Evolutionary conservation across 345 rosid species (phyloP).

Genomic region (Melaleuca quinquenervia): DNA sequence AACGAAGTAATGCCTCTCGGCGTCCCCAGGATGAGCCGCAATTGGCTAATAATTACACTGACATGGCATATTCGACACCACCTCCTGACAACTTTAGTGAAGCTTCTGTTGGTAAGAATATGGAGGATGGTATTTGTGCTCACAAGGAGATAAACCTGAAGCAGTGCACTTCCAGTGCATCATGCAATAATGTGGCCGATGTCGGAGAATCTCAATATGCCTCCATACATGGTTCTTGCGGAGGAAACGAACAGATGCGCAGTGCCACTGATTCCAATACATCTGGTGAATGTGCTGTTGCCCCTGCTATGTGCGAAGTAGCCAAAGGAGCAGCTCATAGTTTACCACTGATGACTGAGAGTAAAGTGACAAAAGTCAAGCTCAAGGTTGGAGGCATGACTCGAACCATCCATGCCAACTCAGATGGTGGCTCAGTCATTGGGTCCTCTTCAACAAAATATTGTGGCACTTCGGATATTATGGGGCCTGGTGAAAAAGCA

Average conservation of each 20-base stretch:
- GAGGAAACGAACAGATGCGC: background rate
- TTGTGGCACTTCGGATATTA: conserved; percentile 17
- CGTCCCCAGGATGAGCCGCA: background rate
- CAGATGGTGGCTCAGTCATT: conserved; percentile 33
- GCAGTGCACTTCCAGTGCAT: background rate
- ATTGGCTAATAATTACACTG: background rate
- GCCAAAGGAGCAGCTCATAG: conserved; percentile 9
- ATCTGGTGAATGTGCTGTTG: conserved; percentile 62
- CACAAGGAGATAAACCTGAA: background rate
- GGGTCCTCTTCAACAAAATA: conserved; percentile 29
- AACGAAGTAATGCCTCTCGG: background rate
- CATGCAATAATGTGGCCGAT: background rate
- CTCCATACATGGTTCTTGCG: background rate
- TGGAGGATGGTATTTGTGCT: background rate
- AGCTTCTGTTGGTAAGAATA: background rate
- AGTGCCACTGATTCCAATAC: background rate
- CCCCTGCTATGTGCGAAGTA: conserved; percentile 57
- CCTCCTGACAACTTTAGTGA: background rate
- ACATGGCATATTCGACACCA: background rate
- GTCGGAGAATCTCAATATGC: background rate
- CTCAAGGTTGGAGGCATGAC: conserved; percentile 53
- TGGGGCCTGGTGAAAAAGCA: background rate
- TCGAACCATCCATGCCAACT: conserved; percentile 28
- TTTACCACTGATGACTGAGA: conserved; percentile 11
- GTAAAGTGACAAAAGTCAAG: conserved; percentile 55